A percentile compares a stretch with the other conserved stretches of the same genome.
Conservation (phyloP, 2,329 filamentous ascomycete species). For the Hymenoscyphus occultus region DNA sequence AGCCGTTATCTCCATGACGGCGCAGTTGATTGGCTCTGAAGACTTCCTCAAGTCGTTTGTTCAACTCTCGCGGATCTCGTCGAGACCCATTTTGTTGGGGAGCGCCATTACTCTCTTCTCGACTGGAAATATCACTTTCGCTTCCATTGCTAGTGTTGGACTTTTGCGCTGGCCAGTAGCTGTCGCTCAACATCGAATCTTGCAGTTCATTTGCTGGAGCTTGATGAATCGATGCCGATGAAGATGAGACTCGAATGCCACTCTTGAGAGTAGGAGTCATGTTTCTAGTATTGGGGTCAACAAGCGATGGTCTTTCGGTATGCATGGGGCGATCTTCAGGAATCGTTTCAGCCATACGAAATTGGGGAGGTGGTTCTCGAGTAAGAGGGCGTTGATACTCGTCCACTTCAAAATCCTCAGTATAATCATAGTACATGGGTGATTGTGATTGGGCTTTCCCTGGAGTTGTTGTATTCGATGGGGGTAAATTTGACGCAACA, state of each 20-base stretch:
- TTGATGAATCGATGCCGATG: constrained; percentile 16
- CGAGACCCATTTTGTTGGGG: constrained; percentile 15
- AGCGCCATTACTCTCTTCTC: not conserved
- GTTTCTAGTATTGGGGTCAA: constrained; percentile 8
- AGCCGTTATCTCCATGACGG: not conserved
- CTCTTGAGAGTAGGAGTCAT: constrained; percentile 11
- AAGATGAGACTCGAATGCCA: constrained; percentile 22
- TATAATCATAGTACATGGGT: constrained; percentile 38
- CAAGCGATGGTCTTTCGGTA: constrained; percentile 18
- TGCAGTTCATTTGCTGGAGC: not conserved
- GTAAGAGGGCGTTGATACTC: constrained; percentile 18
- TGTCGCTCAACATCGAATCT: not conserved
- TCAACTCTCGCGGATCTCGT: constrained; percentile 27
- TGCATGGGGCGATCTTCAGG: constrained; percentile 32
- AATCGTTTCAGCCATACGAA: constrained; percentile 33
- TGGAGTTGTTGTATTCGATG: constrained; percentile 32
- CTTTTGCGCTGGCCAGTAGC: constrained; percentile 8
- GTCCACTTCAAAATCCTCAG: constrained; percentile 36
- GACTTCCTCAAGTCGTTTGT: constrained; percentile 28
- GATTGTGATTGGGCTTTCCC: constrained; percentile 28
- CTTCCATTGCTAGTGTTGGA: not conserved
- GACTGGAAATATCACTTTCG: not conserved
- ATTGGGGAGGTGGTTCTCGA: constrained; percentile 30
- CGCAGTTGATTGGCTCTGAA: constrained; percentile 24
- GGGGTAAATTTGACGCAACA: constrained; percentile 18